A percentile compares a stretch with the other conserved stretches of the same genome.
Conservation (phyloP, 2,329 filamentous ascomycete species). For the Aspergillus luchuensis region DNA sequence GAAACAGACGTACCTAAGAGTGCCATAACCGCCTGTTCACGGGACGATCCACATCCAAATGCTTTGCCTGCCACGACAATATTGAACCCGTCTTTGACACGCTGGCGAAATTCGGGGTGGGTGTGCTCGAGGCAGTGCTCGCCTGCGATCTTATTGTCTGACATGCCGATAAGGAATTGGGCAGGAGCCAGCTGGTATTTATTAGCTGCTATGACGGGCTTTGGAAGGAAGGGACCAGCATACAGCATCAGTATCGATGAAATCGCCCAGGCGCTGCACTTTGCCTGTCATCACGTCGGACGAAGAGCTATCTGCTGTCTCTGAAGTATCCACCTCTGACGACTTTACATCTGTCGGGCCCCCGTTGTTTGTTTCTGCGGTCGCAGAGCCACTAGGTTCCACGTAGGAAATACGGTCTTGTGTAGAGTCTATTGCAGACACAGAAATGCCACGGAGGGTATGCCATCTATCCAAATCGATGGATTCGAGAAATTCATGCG, state of each 20-base stretch:
- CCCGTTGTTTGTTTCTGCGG: background rate
- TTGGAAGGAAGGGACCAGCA: background rate
- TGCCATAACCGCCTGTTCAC: slow-evolving; percentile 48
- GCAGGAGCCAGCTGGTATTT: slow-evolving; percentile 43
- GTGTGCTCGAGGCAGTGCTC: slow-evolving; percentile 46
- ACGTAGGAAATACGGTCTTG: slow-evolving; percentile 3
- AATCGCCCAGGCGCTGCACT: slow-evolving; percentile 47
- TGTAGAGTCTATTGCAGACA: background rate
- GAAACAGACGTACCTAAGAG: slow-evolving; percentile 33
- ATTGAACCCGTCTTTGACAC: slow-evolving; percentile 39
- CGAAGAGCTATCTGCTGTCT: background rate
- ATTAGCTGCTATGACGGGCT: background rate
- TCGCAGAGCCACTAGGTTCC: slow-evolving; percentile 12
- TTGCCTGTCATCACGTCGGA: slow-evolving; percentile 34
- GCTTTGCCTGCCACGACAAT: slow-evolving; percentile 51
- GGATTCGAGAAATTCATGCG: slow-evolving; percentile 31
- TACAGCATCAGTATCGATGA: slow-evolving; percentile 47
- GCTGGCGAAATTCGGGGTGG: slow-evolving; percentile 44
- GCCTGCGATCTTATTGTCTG: slow-evolving; percentile 38
- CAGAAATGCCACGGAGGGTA: background rate
- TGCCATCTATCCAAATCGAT: slow-evolving; percentile 30
- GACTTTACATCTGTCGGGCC: background rate
- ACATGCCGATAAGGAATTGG: slow-evolving; percentile 36
- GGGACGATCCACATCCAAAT: slow-evolving; percentile 51
- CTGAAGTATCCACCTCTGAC: background rate